A percentile compares a stretch with the other conserved stretches of the same genome.
These are phyloP conservation scores for Coemansia sp. DNA, from an alignment of 192 early-diverging fungal genomes.

Conservation along the genomic window DNA sequence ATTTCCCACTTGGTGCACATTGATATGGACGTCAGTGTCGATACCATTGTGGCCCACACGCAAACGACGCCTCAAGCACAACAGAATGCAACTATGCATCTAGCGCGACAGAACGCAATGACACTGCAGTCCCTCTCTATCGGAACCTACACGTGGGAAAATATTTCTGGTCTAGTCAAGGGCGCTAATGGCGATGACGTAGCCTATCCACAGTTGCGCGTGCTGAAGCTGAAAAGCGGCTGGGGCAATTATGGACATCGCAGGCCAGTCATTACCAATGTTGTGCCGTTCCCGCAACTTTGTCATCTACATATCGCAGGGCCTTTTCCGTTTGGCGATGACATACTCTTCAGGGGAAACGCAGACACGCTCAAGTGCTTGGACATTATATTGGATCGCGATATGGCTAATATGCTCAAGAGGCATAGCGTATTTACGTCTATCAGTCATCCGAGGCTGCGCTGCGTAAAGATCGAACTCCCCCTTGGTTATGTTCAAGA, in stretches of 20 bases:
- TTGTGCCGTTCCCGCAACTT: conserved; percentile 10
- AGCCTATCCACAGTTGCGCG: background rate
- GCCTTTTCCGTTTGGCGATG: conserved; percentile 13
- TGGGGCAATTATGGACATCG: too few species aligned
- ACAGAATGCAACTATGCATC: background rate
- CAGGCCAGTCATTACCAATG: background rate
- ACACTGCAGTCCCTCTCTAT: background rate
- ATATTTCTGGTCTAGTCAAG: background rate
- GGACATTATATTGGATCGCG: background rate
- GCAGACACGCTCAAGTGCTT: background rate
- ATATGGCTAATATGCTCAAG: conserved; percentile 3
- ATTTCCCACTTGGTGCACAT: background rate
- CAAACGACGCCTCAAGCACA: background rate
- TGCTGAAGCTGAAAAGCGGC: background rate
- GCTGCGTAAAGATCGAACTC: background rate
- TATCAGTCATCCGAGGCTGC: background rate
- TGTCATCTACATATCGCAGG: background rate
- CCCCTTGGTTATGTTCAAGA: too few species aligned
- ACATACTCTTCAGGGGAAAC: conserved; percentile 11
- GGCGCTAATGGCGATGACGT: background rate
- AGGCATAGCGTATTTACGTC: conserved; percentile 1
- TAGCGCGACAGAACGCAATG: background rate
- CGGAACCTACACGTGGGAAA: background rate
- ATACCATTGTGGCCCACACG: background rate
- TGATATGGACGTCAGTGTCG: background rate